Base-by-base conservation (phyloP, 345 rosid species). In the Angophora floribunda region DNA sequence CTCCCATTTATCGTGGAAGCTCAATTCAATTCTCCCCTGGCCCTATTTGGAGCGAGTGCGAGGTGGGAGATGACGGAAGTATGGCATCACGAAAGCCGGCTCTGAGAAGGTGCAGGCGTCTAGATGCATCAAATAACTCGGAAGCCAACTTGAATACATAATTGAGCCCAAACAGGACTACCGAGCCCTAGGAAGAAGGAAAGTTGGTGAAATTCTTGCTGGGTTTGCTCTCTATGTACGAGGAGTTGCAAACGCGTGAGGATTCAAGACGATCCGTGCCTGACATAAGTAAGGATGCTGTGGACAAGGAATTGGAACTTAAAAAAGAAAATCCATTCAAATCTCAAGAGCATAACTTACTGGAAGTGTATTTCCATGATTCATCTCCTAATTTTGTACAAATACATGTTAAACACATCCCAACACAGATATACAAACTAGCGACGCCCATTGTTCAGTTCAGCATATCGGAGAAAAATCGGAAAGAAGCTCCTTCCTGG, bases 351-450 rank as follows among this genome's bases (percentile, higher is more conserved):
- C n/a, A 85, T 44, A 1, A 52, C 61, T 85, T 52, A 85, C 52
- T 5, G 61, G 32, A 52, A 52, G 61, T 52, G 87, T 52, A 55
- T 3, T n/a, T 30, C 44, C 47, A 2, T 13, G 44, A 16, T 30
- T 17, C 87, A 85, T 85, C 61, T 41, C 87, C 87, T 85, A 85
- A 55, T 52, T 85, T 85, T 85, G 87, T 85, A 85, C 86, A 85
- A 32, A 85, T 26, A 26, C 86, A 32, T 26, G 32, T 49, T n/a
- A 85, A 50, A 28, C 53, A 26, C 53, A 14, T 47, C 53, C 86
- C 53, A 51, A 85, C 86, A 49, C 86, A 49, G 0, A 85, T n/a
- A 6, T 30, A 6, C 47, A 41, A 22, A 41, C 84, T 75, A 19
- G 84, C 5, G 49, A 21, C 19, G 5, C 84, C 84, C 41, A 24